These are phyloP conservation scores for Nannochloropsis gaditana DNA, from an alignment of 108 stramenopile species.

Conservation along the genomic window DNA sequence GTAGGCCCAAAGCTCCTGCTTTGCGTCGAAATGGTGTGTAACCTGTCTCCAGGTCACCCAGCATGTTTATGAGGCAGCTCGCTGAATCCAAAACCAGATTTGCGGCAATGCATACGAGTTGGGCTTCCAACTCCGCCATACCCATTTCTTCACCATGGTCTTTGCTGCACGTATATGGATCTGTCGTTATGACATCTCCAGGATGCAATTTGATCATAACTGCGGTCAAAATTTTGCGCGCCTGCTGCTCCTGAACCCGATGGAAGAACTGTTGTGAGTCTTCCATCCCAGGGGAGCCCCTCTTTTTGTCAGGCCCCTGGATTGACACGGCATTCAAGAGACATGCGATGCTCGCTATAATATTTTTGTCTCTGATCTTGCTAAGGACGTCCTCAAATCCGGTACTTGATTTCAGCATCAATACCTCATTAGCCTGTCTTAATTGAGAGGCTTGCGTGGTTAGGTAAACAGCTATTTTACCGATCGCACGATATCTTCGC, in stretches of 20 bases:
- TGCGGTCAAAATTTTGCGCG: slow-evolving; percentile 12
- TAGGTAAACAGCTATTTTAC: not conserved
- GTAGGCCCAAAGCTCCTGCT: not conserved
- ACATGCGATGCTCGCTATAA: not conserved
- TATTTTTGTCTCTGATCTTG: not conserved
- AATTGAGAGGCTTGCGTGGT: not conserved
- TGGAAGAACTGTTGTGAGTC: not conserved
- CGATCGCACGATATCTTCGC: not conserved
- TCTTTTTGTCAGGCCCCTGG: not conserved
- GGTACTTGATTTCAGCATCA: not conserved
- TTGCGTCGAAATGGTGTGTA: not conserved
- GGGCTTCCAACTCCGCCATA: not conserved
- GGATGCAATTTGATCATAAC: not conserved
- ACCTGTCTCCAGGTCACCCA: not conserved
- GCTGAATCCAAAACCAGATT: not conserved
- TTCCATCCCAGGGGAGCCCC: not conserved
- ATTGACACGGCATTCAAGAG: not conserved
- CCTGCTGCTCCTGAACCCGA: not conserved
- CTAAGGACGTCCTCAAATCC: not conserved
- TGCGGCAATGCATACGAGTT: not conserved
- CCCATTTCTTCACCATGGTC: not conserved
- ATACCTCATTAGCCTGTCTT: not conserved
- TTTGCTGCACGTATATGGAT: not conserved
- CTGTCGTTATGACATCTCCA: not conserved
- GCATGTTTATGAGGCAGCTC: not conserved